Evolutionary conservation across 2,329 filamentous ascomycete species (phyloP).

Genomic region (Endothia cerciana): DNA sequence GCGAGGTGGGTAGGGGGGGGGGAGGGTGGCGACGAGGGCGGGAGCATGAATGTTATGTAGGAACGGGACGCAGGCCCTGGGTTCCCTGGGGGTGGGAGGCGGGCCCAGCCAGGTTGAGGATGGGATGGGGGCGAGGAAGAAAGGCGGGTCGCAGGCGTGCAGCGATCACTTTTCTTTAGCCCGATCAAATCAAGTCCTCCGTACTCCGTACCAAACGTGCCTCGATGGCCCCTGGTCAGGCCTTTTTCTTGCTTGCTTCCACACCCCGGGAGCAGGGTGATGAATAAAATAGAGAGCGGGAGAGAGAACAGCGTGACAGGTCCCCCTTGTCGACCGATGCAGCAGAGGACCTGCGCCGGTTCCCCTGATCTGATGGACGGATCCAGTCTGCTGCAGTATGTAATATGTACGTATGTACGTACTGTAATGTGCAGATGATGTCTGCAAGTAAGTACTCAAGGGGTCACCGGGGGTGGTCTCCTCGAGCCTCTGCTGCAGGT

Average conservation of each 20-base stretch:
- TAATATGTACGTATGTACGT: too few species aligned
- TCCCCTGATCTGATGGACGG: not conserved
- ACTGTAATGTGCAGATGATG: not conserved
- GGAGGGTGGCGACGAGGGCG: conserved; percentile 25
- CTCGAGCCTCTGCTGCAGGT: conserved; percentile 8
- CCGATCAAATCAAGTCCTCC: not conserved
- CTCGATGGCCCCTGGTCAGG: conserved; percentile 10
- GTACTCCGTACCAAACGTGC: conserved; percentile 1
- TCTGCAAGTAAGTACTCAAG: not conserved
- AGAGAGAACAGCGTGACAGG: not conserved
- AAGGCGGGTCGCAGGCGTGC: conserved; percentile 13
- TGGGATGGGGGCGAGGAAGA: conserved; percentile 19
- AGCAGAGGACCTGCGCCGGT: not conserved
- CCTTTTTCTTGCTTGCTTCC: not conserved
- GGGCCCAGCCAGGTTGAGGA: conserved; percentile 13
- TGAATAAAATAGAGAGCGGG: not conserved
- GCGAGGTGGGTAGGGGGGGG: conserved; percentile 7
- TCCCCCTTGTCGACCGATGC: not conserved
- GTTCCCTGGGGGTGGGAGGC: conserved; percentile 26
- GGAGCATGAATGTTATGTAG: conserved; percentile 28
- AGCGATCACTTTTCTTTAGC: conserved; percentile 22
- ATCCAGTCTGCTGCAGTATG: conserved; percentile 5
- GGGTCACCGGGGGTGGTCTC: not conserved
- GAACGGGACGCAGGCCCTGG: conserved; percentile 26
- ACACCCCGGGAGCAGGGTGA: conserved; percentile 15